Percentiles rank a stretch among this genome's conserved stretches.
phyloP scores from a whole-genome alignment of 2,329 filamentous ascomycete genomes.

The Alternaria atra region DNA sequence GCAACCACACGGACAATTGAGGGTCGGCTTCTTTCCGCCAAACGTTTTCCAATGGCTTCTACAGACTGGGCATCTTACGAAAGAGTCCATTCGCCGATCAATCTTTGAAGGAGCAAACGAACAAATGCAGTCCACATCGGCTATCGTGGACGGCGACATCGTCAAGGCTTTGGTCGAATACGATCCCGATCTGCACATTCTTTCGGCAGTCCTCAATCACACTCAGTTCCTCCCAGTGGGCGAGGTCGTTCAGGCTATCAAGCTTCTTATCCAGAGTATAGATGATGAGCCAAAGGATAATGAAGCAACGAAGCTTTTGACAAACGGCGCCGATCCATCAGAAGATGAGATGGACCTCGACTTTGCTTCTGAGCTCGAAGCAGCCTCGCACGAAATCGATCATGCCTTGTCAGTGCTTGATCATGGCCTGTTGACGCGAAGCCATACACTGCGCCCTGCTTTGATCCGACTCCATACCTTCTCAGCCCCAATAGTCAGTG shows the following conservation, averaged over 20 bases:
- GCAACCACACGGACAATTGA: constrained; percentile 36
- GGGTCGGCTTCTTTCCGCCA: constrained; percentile 57
- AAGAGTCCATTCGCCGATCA: constrained; percentile 55
- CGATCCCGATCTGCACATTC: constrained; percentile 73
- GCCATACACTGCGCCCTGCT: constrained; percentile 71
- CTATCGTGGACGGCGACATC: constrained; percentile 68
- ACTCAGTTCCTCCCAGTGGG: constrained; percentile 70
- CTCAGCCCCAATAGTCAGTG: constrained; percentile 67
- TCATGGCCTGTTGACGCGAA: constrained; percentile 69
- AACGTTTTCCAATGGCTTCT: constrained; percentile 69
- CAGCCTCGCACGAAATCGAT: constrained; percentile 65
- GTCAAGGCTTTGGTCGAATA: constrained; percentile 69
- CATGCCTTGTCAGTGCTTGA: constrained; percentile 73
- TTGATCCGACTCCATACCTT: constrained; percentile 75
- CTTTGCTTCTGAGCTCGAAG: constrained; percentile 51
- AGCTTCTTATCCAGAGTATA: constrained; percentile 73
- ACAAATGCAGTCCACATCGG: constrained; percentile 56
- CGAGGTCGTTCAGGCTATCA: constrained; percentile 73
- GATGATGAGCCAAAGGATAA: constrained; percentile 55
- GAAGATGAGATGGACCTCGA: constrained; percentile 47
- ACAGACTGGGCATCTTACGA: constrained; percentile 61
- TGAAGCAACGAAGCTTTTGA: constrained; percentile 52
- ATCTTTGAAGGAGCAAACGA: constrained; percentile 46
- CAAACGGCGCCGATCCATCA: constrained; percentile 35
- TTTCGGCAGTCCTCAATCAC: constrained; percentile 70